Conservation (phyloP, 2,329 filamentous ascomycete species). For the Microthyrium microscopicum region DNA sequence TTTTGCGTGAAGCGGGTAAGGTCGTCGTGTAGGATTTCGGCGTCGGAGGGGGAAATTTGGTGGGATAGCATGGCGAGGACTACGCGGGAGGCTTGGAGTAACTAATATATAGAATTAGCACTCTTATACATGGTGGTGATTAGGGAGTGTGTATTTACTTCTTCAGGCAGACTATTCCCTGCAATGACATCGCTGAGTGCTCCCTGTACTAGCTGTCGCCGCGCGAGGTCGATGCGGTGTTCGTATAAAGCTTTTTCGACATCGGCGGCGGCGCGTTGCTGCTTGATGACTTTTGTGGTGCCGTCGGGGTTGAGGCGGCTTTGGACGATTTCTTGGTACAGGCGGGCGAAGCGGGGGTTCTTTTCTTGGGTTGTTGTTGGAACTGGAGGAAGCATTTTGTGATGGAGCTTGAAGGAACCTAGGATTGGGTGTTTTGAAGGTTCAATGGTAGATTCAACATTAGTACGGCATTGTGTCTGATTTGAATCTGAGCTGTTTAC, state of each 20-base stretch:
- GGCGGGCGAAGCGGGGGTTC: conserved; percentile 27
- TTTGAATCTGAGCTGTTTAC: too few species aligned
- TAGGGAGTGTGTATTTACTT: neutral
- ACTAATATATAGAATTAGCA: conserved; percentile 10
- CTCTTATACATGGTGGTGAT: neutral
- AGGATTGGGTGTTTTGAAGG: too few species aligned
- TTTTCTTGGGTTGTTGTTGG: conserved; percentile 19
- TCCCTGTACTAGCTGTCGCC: neutral
- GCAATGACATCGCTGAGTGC: neutral
- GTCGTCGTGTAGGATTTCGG: conserved; percentile 23
- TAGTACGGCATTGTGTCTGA: too few species aligned
- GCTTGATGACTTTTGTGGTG: conserved; percentile 25
- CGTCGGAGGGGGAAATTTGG: conserved; percentile 20
- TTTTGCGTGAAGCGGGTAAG: conserved; percentile 21
- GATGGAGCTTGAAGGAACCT: too few species aligned
- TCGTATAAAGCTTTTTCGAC: conserved; percentile 24
- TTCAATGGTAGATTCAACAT: too few species aligned
- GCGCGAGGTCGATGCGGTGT: neutral
- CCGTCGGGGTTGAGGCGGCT: conserved; percentile 27
- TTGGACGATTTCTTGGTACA: conserved; percentile 27
- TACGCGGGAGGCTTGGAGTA: conserved; percentile 27
- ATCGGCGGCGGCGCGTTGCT: conserved; percentile 24
- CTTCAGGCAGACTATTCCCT: neutral
- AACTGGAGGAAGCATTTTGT: conserved; percentile 26
- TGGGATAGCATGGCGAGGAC: conserved; percentile 23